Evolutionary conservation across 1,139 yeast genomes (phyloP).

Genomic region (Magnusiomyces paraingens): DNA sequence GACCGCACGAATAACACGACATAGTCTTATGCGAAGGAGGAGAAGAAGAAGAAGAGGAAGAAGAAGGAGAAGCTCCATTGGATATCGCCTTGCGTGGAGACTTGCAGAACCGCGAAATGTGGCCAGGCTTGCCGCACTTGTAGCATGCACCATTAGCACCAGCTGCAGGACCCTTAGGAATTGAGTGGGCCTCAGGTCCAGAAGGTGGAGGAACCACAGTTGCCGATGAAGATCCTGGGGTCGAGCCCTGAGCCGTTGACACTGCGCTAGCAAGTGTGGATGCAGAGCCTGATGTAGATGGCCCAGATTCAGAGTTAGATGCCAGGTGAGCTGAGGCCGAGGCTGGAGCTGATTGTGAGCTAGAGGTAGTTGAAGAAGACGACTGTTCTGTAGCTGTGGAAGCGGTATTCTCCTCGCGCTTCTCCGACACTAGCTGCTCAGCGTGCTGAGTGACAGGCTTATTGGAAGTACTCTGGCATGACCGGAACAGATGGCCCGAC

Average conservation of each 20-base stretch:
- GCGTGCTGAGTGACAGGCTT: background rate
- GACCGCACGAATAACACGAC: constrained; percentile 91
- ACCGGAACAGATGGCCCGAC: constrained; percentile 75
- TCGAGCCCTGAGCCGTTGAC: background rate
- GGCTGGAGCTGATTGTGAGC: background rate
- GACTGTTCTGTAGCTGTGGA: background rate
- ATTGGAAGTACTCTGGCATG: constrained; percentile 29
- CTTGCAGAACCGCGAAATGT: constrained; percentile 81
- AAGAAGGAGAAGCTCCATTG: constrained; percentile 4
- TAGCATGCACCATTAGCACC: constrained; percentile 53
- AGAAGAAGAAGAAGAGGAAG: constrained; percentile 23
- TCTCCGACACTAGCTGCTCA: background rate
- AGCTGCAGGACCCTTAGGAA: constrained; percentile 15
- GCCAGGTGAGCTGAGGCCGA: background rate
- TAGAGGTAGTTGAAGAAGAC: background rate
- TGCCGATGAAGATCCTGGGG: background rate
- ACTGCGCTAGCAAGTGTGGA: no score
- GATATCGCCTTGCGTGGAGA: background rate
- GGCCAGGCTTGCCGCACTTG: constrained; percentile 92
- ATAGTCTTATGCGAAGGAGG: constrained; percentile 49
- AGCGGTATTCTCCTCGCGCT: background rate
- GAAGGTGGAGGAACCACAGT: constrained; percentile 2
- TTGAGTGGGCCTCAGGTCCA: constrained; percentile 5
- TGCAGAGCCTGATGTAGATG: no score
- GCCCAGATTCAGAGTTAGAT: no score